Base-by-base conservation (phyloP, 2,329 filamentous ascomycete genomes). In the Onygena corvina region DNA sequence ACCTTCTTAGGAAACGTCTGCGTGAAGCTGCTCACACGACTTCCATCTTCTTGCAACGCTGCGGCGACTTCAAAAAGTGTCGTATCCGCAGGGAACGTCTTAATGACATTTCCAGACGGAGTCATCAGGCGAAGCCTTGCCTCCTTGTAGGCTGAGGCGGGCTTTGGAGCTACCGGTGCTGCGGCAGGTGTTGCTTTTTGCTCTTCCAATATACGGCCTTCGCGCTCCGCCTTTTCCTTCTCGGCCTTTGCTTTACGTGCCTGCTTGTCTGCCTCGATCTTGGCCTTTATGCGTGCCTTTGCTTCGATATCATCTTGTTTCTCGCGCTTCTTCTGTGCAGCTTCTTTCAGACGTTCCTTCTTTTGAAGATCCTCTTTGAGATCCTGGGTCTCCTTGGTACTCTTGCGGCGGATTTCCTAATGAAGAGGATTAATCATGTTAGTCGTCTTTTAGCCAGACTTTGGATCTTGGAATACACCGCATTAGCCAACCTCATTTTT, bases 191-290 rank as follows among this genome's bases (percentile, higher is more conserved):
- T 58, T 20, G 72, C 62, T 1, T 72, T 67, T 0, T 75, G 67
- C 9, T 75, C 66, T 1, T 73, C 61, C 20, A 71, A 70, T 31
- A 72, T 65, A 2, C 78, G 74, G n/a, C 90, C 89, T 57, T 88
- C 86, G n/a, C 90, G 78, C 49, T 80, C 79, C 0, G 89, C 89
- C 70, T 90, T 94, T 58, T 87, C 85, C 50, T 80, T 74, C 61
- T 94, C 92, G 2, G 86, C 83, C 65, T 92, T 94, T 56, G 83
- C 76, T 55, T 85, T 81, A 48, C 92, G 81, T 60, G 90, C 88
- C 58, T 86, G 84, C 73, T 93, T 95, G 71, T 96, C 89, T 11
- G 85, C 89, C 58, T 92, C 89, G 56, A 98, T 94, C 75, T 89
- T 89, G 50, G 87, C 89, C 69, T 88, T 83, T 65, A 95, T 90